Evolutionary conservation across 75 land plant species (phyloP), one percentile per base, ranked within the genome.

Genomic region (Pinus albicaulis): DNA sequence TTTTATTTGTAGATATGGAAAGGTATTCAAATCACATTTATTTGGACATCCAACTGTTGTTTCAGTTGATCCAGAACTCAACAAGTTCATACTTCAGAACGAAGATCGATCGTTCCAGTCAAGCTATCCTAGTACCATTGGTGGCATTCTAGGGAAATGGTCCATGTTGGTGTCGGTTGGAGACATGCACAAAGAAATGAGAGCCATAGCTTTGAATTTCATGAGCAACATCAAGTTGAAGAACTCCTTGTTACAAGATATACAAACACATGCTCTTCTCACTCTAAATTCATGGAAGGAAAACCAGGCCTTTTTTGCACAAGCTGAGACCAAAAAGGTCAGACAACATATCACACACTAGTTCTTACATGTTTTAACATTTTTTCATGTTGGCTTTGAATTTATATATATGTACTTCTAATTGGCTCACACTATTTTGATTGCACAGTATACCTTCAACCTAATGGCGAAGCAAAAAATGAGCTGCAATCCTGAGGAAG

Each of bases 101-200:
- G 98, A 95, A 77, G 90, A 88, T 65, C 56, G 78, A 25, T 71
- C 86, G 52, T 92, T 92, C 75, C 89, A 92, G 78, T 88, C 90
- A 63, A 92, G 92, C 81, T 92, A 90, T 72, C 95, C 95, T 55
- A 79, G 74, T 56, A 81, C 90, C 61, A 90, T 92, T n/a, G 83
- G 87, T 4, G 92, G 90, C 57, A 92, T 92, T 34, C 88, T 92
- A 31, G 95, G 95, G 56, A 88, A 86, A 60, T 92, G 95, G 95
- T 90, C 92, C 8, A 92, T 92, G 95, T 53, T 90, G 57, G 95
- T 88, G 20, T 28, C 82, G 2, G 92, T 90, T 16, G 95, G 95
- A 59, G 95, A 92, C 70, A 86, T 83, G 84, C 95, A 92, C 72
- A 76, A 80, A 74, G 65, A 84, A 25, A 92, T 92, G 95, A 79